Evolutionary conservation across 176 grass and related monocot genomes (phyloP).

Genomic region (Panicum miliaceum): DNA sequence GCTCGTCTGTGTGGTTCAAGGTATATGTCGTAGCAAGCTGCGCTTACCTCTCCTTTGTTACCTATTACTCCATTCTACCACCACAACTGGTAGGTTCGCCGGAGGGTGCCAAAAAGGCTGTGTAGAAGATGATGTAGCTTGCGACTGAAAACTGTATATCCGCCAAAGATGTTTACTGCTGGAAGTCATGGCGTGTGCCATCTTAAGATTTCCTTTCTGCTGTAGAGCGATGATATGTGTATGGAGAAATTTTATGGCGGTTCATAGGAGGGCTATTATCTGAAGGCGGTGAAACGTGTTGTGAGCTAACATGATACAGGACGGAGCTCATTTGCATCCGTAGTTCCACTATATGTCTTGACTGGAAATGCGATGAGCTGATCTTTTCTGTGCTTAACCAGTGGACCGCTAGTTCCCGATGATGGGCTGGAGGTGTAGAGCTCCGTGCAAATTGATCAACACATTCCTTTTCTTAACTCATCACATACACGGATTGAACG

Average conservation of each 20-base stretch:
- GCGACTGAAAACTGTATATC: conserved; percentile 24
- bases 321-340: background rate
- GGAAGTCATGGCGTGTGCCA: background rate
- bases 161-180: conserved; percentile 32
- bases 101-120: conserved; percentile 48
- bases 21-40: conserved; percentile 74
- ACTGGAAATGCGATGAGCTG: background rate
- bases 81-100: conserved; percentile 52
- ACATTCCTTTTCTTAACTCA: background rate
- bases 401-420: background rate
- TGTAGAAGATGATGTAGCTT: conserved; percentile 41
- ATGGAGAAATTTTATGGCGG: background rate
- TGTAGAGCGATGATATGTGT: background rate
- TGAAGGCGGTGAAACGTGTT: background rate
- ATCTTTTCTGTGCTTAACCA: background rate
- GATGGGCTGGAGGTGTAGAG: no score
- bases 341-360: background rate
- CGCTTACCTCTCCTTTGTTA: conserved; percentile 67
- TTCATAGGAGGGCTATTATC: background rate
- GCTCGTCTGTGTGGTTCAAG: conserved; percentile 77
- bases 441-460: background rate
- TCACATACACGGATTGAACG: background rate
- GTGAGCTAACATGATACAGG: background rate
- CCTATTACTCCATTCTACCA: conserved; percentile 65
- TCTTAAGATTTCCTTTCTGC: background rate